Evolutionary conservation across 306 rosid species (phyloP).

Genomic region (Prunus fruticosa): DNA sequence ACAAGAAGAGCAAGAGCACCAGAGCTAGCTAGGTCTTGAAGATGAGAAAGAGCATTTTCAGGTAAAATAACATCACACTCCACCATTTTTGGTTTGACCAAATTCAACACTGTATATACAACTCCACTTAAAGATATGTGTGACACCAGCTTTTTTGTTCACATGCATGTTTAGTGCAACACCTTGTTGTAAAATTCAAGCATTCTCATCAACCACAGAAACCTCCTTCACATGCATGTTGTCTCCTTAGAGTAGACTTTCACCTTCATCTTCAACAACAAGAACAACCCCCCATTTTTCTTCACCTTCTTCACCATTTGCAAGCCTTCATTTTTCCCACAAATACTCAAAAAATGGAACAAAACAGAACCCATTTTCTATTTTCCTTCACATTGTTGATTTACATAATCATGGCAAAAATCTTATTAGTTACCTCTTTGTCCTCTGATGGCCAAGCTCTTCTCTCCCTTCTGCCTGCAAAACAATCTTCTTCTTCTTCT

Average conservation of each 20-base stretch:
- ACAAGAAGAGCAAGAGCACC: background rate
- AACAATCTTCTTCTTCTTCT: constrained; percentile 48
- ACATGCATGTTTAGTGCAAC: constrained; percentile 53
- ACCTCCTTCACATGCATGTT: constrained; percentile 60
- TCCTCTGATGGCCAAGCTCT: constrained; percentile 89
- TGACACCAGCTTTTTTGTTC: constrained; percentile 35
- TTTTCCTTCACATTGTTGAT: constrained; percentile 34
- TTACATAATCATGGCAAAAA: constrained; percentile 28
- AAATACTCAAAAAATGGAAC: constrained; percentile 36
- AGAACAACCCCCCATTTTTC: constrained; percentile 16
- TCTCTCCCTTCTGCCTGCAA: constrained; percentile 62
- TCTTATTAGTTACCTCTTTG: constrained; percentile 40
- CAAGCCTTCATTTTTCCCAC: constrained; percentile 16
- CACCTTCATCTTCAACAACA: constrained; percentile 30
- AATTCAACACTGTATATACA: background rate
- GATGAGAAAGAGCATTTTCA: constrained; percentile 6
- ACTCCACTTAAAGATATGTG: background rate
- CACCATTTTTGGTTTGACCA: constrained; percentile 16
- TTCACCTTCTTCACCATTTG: constrained; percentile 18
- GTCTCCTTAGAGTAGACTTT: constrained; percentile 53
- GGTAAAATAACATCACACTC: constrained; percentile 11
- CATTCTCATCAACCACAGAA: constrained; percentile 35
- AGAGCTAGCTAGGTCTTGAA: background rate
- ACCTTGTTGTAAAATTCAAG: constrained; percentile 67
- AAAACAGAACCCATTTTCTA: constrained; percentile 5